Evolutionary conservation across 2,329 filamentous ascomycete genomes (phyloP), one percentile per base, ranked within the genome.

Genomic region (Aspergillus intermedius): DNA sequence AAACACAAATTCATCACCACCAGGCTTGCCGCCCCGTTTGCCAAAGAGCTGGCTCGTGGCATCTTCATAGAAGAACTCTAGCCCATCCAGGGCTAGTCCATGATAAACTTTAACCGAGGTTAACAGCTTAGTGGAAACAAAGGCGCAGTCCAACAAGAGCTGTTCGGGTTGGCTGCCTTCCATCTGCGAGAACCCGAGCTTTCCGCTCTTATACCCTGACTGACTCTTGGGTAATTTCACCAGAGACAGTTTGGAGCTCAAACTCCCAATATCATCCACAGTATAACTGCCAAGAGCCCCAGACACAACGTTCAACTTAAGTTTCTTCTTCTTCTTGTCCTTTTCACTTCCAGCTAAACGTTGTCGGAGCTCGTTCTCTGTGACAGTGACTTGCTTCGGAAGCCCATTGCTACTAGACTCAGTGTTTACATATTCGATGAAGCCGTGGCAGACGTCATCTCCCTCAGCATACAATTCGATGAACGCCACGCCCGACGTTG

Each of bases 41-140:
- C 93, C 93, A 73, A 98, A 94, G 3, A 96, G 68, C 64, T 96
- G 89, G 47, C 77, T 86, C 1, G 87, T 86, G 13, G 81, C 79
- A 66, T 97, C 90, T 61, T 97, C 91, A 63, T 95, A 97, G 50
- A 87, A 77, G 68, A 98, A 97, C 66, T 97, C 91, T 17, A 98
- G 69, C 0, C 93, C 93, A 64, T 95, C 86, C 10, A 97, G 64
- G 3, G 85, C 85, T 50, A 77, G 74, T 2, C 87, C 89, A 59
- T 89, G 84, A 62, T 90, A 94, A 12, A 95, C 77, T 51, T 82
- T 79, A 49, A 96, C 79, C 4, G 81, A 81, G 1, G 82, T 84
- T 53, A 97, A 74, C 25, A 95, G 77, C 54, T 90, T 86, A 28
- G 82, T 86, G 53, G 83, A 80, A 35, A 80, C 77, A 42, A 79